Conservation (phyloP, 148 eudicot genomes). For the Selenicereus undatus region DNA sequence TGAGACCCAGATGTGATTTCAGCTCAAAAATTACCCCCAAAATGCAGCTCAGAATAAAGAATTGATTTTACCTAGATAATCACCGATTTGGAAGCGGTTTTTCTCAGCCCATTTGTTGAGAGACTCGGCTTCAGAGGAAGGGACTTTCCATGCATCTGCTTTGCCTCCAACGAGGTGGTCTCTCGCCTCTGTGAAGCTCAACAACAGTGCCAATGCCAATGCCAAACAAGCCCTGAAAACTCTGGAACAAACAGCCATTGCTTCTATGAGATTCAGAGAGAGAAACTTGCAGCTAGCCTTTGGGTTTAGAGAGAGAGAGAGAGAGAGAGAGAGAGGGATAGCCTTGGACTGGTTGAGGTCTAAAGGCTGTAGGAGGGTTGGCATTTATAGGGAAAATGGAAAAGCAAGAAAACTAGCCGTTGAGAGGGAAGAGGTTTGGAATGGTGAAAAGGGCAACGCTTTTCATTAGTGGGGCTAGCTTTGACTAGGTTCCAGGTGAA, state of each 20-base stretch:
- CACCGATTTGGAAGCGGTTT: slow-evolving; percentile 51
- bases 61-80: slow-evolving; percentile 62
- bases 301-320: not conserved
- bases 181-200: slow-evolving; percentile 40
- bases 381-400: not conserved
- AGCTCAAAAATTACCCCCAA: not conserved
- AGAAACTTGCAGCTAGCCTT: not conserved
- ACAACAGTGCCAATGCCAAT: slow-evolving; percentile 19
- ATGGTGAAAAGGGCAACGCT: not conserved
- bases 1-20: not conserved
- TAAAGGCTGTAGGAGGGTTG: not conserved
- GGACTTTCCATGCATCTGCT: slow-evolving; percentile 50
- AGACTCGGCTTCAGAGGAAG: slow-evolving; percentile 53
- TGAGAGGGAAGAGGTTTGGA: not conserved
- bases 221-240: slow-evolving; percentile 13
- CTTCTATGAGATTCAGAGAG: not conserved
- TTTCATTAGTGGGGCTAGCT: not conserved
- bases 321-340: too few species aligned
- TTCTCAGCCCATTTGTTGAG: slow-evolving; percentile 63
- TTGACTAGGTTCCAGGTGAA: not conserved
- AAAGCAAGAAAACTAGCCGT: not conserved
- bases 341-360: not conserved
- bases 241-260: slow-evolving; percentile 30
- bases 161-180: slow-evolving; percentile 61
- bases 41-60: too few species aligned